Evolutionary conservation across 768 basidiomycete species (phyloP), one percentile per base, ranked within the genome.

Genomic region (Leucocoprinus birnbaumii): DNA sequence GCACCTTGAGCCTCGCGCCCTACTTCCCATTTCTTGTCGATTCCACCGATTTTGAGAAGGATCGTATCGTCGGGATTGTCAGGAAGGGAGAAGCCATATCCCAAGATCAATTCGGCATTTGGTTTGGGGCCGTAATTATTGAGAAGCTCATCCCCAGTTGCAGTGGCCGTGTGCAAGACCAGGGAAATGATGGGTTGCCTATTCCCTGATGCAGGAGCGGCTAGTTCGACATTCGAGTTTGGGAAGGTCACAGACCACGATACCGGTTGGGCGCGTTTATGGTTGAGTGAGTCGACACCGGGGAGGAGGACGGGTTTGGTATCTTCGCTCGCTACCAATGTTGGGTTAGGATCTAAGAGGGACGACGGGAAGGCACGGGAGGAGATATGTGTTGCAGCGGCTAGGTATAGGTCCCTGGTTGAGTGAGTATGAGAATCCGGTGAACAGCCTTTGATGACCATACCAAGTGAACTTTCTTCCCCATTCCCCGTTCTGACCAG

Each of bases 61-160:
- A 95, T 87, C 0, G 88, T 90, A 63, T 97, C 95, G 63, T 94
- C 91, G 0, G 87, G 88, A 59, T 97, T 97, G 25, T 83, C 59
- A 1, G 79, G 72, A 3, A 95, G 66, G 0, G 89, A 82, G 70
- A 98, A 98, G 1, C 96, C 95, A 64, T 97, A 98, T 4, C 91
- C 93, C 3, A 98, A 78, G 44, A 98, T 83, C 42, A 98, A 79
- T 68, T 95, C 91, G 24, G 91, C 79, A 67, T 96, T 95, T 0
- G 92, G 84, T 66, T 97, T 97, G 0, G 86, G 81, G 0, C 94
- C 95, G 67, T 97, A 97, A 66, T 96, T 96, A 72, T 94, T 96
- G 72, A 87, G 84, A 18, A 95, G 72, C 66, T 94, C 88, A 22
- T 75, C 63, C 14, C 76, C 79, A 1, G 68, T 58, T 1, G 59